These are phyloP conservation scores for Ogataea pignaliae DNA, from an alignment of 805 yeast genomes.

Conservation along the genomic window DNA sequence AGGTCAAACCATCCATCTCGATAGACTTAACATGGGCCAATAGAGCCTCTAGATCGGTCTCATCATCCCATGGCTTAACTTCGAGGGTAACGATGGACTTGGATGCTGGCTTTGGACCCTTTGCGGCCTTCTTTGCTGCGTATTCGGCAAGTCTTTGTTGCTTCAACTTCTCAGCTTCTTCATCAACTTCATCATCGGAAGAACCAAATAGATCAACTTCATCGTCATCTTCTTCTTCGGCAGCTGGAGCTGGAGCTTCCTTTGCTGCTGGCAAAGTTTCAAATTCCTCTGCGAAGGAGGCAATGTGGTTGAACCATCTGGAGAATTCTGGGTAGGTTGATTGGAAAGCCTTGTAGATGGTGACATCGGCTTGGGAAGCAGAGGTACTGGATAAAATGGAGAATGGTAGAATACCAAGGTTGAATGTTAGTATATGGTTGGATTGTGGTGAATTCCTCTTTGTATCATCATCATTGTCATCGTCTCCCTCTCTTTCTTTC, in stretches of 20 bases:
- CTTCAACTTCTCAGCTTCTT: slow-evolving; percentile 94
- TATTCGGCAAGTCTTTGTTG: slow-evolving; percentile 97
- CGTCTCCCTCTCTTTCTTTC: background rate
- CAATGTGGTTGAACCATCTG: slow-evolving; percentile 99
- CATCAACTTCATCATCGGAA: slow-evolving; percentile 91
- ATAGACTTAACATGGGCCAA: slow-evolving; percentile 81
- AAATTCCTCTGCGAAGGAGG: slow-evolving; percentile 86
- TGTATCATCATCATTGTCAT: too few relatives aligned
- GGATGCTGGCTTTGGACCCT: slow-evolving; percentile 98
- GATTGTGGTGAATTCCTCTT: too few relatives aligned
- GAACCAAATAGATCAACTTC: slow-evolving; percentile 95
- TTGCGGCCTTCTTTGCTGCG: slow-evolving; percentile 95
- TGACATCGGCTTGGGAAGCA: slow-evolving; percentile 94
- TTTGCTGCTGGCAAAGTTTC: slow-evolving; percentile 74
- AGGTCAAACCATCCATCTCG: slow-evolving; percentile 86
- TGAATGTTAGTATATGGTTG: slow-evolving; percentile 5
- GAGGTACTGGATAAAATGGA: slow-evolving; percentile 51
- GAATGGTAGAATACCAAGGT: background rate
- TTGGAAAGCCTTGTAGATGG: slow-evolving; percentile 93
- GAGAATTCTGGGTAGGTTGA: slow-evolving; percentile 86
- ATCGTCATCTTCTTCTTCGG: slow-evolving; percentile 80
- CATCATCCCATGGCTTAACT: slow-evolving; percentile 99
- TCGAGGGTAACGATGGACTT: slow-evolving; percentile 95
- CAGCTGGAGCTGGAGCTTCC: slow-evolving; percentile 53
- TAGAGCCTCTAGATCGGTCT: slow-evolving; percentile 90